Conservation (phyloP, 257 asterid genomes). For the Salvia miltiorrhiza region DNA sequence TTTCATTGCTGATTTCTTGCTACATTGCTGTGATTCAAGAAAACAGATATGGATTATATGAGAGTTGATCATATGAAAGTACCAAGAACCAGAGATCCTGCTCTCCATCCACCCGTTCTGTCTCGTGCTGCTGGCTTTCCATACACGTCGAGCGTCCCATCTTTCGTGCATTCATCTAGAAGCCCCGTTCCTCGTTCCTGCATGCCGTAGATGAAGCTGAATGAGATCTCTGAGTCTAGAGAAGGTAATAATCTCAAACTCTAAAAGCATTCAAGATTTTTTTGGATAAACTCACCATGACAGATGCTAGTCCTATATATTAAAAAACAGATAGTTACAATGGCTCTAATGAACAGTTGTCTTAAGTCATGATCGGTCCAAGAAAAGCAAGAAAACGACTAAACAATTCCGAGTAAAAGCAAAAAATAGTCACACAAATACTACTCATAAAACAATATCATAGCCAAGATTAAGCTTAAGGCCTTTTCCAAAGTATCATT, state of each 20-base stretch:
- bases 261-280: constrained; percentile 7
- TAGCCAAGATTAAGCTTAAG: constrained; percentile 25
- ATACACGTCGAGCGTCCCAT: constrained; percentile 50
- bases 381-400: constrained; percentile 22
- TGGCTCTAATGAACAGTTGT: constrained; percentile 33
- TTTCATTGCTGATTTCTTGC: not conserved
- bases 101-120: constrained; percentile 83
- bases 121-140: constrained; percentile 57
- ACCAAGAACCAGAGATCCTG: constrained; percentile 68
- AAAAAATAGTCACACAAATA: constrained; percentile 9
- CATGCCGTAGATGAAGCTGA: constrained; percentile 23
- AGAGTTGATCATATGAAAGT: not conserved
- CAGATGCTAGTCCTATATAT: constrained; percentile 15
- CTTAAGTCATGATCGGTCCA: constrained; percentile 25
- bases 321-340: constrained; percentile 22
- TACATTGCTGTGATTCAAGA: not conserved
- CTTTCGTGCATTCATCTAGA: constrained; percentile 49
- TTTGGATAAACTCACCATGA: constrained; percentile 33
- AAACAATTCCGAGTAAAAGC: constrained; percentile 20
- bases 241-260: constrained; percentile 4
- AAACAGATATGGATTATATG: not conserved
- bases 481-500: constrained; percentile 35
- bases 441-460: constrained; percentile 21
- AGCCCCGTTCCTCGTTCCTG: constrained; percentile 53
- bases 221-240: not conserved